Conservation (phyloP, 768 basidiomycete species). For the Boletus insuetus region DNA sequence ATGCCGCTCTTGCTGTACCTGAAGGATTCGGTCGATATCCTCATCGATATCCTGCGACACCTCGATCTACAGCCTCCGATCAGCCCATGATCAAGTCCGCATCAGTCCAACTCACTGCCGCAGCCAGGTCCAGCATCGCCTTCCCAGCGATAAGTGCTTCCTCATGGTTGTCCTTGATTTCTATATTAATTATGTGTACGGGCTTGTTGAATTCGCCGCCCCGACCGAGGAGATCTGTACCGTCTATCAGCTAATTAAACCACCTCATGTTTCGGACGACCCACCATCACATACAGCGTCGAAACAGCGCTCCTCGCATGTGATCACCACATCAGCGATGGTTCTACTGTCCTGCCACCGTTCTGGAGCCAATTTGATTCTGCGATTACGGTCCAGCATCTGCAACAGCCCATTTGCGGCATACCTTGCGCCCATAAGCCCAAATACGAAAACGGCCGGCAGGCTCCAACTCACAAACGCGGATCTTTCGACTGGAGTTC, state of each 20-base stretch:
- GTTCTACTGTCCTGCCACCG: constrained; percentile 92
- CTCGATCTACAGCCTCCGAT: constrained; percentile 64
- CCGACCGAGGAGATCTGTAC: constrained; percentile 73
- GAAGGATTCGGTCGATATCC: constrained; percentile 84
- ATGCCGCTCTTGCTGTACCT: constrained; percentile 81
- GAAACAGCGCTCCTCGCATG: constrained; percentile 98
- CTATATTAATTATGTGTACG: constrained; percentile 95
- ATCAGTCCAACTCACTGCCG: constrained; percentile 59
- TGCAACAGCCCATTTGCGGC: constrained; percentile 89
- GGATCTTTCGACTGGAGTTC: constrained; percentile 83
- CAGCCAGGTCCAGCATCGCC: constrained; percentile 89
- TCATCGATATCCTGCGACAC: constrained; percentile 82
- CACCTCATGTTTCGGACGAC: constrained; percentile 24
- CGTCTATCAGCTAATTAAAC: constrained; percentile 11
- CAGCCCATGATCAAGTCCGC: constrained; percentile 6
- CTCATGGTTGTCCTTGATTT: constrained; percentile 99
- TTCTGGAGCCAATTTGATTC: constrained; percentile 90
- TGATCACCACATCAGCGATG: constrained; percentile 95
- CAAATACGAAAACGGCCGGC: constrained; percentile 1
- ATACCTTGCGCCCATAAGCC: constrained; percentile 54
- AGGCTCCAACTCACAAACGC: constrained; percentile 58
- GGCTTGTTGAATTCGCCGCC: constrained; percentile 93
- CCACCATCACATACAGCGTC: constrained; percentile 97
- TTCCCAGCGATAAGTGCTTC: constrained; percentile 95
- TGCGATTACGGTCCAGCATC: constrained; percentile 95